These are phyloP conservation scores for Globisporangium rhizosaccharum DNA, from an alignment of 352 stramenopile species.

Conservation along the genomic window DNA sequence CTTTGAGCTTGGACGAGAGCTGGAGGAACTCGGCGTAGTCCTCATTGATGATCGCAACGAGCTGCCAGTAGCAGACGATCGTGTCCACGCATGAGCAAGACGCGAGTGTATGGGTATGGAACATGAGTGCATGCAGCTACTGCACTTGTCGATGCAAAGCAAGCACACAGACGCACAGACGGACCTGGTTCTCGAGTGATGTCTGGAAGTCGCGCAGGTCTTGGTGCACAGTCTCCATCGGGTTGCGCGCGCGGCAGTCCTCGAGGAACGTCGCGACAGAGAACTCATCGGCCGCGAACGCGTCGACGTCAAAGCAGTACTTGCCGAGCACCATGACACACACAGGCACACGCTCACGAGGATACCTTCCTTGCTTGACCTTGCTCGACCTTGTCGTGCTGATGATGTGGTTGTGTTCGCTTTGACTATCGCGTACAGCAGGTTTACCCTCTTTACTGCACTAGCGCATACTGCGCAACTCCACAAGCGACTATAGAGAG, in stretches of 20 bases:
- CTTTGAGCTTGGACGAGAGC: slow-evolving; percentile 83
- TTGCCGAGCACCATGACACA: slow-evolving; percentile 31
- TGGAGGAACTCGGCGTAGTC: slow-evolving; percentile 89
- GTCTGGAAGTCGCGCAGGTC: slow-evolving; percentile 83
- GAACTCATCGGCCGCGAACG: slow-evolving; percentile 74
- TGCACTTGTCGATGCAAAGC: too few species aligned
- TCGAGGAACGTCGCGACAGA: slow-evolving; percentile 65
- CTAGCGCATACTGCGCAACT: too few species aligned
- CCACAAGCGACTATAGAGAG: too few species aligned
- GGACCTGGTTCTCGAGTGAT: slow-evolving; percentile 79
- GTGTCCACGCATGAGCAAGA: background rate
- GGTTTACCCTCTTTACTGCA: too few species aligned
- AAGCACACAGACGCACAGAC: background rate
- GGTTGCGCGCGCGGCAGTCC: slow-evolving; percentile 60
- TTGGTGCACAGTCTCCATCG: slow-evolving; percentile 83
- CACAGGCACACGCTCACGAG: background rate
- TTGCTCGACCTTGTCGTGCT: too few species aligned
- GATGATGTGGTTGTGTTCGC: too few species aligned
- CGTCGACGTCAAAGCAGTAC: slow-evolving; percentile 84
- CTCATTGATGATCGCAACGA: slow-evolving; percentile 87
- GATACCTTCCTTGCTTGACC: background rate
- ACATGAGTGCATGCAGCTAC: too few species aligned
- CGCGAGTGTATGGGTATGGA: too few species aligned
- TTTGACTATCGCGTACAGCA: too few species aligned
- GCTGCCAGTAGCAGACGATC: slow-evolving; percentile 15